Evolutionary conservation across 495 filamentous ascomycete species (phyloP), one percentile per base, ranked within the genome.

Genomic region (Jackrogersella multiformis): DNA sequence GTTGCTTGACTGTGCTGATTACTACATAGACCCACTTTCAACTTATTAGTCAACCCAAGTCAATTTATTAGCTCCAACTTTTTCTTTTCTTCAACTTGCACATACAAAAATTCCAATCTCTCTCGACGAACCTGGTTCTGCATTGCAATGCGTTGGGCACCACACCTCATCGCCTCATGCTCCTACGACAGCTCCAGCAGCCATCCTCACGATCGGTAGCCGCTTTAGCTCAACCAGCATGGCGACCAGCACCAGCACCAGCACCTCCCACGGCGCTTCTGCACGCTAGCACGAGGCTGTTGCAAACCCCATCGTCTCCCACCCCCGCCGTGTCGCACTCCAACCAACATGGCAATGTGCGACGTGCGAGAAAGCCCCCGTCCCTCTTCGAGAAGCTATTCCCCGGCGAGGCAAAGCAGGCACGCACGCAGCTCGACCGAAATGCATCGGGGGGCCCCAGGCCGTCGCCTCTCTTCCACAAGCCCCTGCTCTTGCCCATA

Each of bases 301-400:
- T n/a, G 7, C 42, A 62, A 48, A 16, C 54, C 35, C 32, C 51
- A 53, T 36, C 48, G 10, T 35, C 45, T 36, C 15, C 64, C 2
- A 23, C 46, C 13, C 23, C 48, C 23, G 18, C 55, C 1, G 12
- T 24, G 4, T 21, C 42, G 21, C 21, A 46, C 4, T 2, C 56
- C 18, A n/a, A 36, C 4, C 26, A 59, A 36, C 32, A 60, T 34
- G 52, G 56, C 24, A 35, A 56, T 26, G 32, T 41, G 5, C 7
- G 16, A 55, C 32, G 52, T 13, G 3, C 41, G 10, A 35, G 44
- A n/a, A 35, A 52, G 9, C 7, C 49, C 23, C 52, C 66, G 35
- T 82, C 85, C 6, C 78, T 88, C n/a, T 79, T 87, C 48, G 83
- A 85, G 32, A 79, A 85, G 66, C 78, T 89, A 0, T 88, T 89